Evolutionary conservation across 352 stramenopile species (phyloP), one percentile per base, ranked within the genome.

Genomic region (Globisporangium polare): DNA sequence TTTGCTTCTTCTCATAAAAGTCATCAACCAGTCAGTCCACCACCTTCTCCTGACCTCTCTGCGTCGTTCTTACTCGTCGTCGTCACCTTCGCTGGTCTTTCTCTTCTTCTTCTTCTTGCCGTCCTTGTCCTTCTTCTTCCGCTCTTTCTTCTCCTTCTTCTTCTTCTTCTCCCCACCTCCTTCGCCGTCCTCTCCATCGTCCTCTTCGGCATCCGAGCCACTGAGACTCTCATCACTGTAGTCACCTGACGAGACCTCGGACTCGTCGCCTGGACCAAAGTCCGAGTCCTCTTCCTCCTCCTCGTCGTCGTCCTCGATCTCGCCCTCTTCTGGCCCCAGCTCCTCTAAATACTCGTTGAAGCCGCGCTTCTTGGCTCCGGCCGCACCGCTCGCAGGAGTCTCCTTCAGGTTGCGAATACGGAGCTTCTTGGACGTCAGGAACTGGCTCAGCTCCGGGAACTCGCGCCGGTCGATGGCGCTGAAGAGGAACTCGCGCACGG

Each of bases 381-480:
- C 82, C 5, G 43, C 55, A 5, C 67, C 75, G 12, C 73, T 72
- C 0, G 77, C 47, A 27, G 76, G 74, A 54, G 94, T 73, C 66
- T 97, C 94, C 72, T 98, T 98, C 5, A 95, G 67, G 66, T 97
- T 97, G 59, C 80, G 82, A 67, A 99, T 97, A 18, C 82, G 86
- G 67, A 98, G 89, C 60, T 97, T 97, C 77, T 98, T 98, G 33
- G 83, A 91, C 24, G 79, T 94, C n/a, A 98, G 73, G 75, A 98
- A 99, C 68, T 96, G 94, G 69, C 95, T 97, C 59, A 99, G 76
- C 54, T 95, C 81, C 2, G 87, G 78, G 75, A 98, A 99, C 67
- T 99, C 96, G 39, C 86, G 89, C 6, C 94, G 94, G 71, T 98
- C 96, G 62, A 99, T 98, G n/a, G 92, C 91, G 17, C 87, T 97